phyloP scores from a whole-genome alignment of 495 filamentous ascomycete species.

The Podospora bellae-mahoneyi region DNA sequence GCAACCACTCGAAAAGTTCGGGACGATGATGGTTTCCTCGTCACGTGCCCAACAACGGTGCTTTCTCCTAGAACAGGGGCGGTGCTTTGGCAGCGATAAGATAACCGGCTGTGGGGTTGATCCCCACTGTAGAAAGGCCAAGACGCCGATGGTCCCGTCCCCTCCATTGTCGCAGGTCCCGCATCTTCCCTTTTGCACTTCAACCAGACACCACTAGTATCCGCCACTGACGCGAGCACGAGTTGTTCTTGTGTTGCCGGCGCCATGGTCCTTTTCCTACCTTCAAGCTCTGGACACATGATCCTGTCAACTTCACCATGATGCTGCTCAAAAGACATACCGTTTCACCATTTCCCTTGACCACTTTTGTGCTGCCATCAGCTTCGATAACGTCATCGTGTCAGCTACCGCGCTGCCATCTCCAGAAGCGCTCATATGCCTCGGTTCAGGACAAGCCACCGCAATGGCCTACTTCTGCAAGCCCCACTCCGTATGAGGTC shows the following conservation, averaged over 20 bases:
- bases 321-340: slow-evolving; percentile 37
- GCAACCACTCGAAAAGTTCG: slow-evolving; percentile 9
- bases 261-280: slow-evolving; percentile 15
- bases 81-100: neutral
- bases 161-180: neutral
- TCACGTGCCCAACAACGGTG: slow-evolving; percentile 11
- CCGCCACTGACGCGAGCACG: neutral
- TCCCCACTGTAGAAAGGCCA: neutral
- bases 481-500: slow-evolving; percentile 90
- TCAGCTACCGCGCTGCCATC: slow-evolving; percentile 14
- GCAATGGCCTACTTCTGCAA: slow-evolving; percentile 40
- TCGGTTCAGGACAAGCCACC: slow-evolving; percentile 26
- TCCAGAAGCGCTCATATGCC: slow-evolving; percentile 20
- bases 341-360: slow-evolving; percentile 28
- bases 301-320: slow-evolving; percentile 11
- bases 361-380: slow-evolving; percentile 18
- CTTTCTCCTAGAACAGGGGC: no score
- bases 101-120: neutral
- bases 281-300: slow-evolving; percentile 28
- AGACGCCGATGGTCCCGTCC: neutral
- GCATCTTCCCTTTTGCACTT: neutral
- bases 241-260: neutral
- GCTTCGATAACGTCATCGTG: slow-evolving; percentile 34
- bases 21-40: slow-evolving; percentile 3
- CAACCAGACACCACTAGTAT: neutral